Conservation (phyloP, 192 early-diverging fungal genomes). For the Coemansia erecta region DNA sequence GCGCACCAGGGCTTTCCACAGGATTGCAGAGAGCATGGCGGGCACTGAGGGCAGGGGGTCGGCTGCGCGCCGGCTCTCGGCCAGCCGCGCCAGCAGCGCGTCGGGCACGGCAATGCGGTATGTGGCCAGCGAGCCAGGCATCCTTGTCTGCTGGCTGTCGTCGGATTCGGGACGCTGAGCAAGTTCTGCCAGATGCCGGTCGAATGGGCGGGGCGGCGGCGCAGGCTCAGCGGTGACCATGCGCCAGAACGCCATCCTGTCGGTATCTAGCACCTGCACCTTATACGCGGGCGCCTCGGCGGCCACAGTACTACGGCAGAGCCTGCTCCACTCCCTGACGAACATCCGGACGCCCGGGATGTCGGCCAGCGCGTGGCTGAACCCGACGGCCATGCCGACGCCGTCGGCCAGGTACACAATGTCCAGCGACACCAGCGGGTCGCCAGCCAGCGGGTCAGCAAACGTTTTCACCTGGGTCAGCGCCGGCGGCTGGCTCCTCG, state of each 20-base stretch:
- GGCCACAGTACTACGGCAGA: constrained; percentile 3
- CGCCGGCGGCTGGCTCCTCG: constrained; percentile 13
- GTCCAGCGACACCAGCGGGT: constrained; percentile 21
- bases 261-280: constrained; percentile 5
- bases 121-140: background rate
- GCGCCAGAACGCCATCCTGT: background rate
- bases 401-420: constrained; percentile 33
- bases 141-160: too few relatives aligned
- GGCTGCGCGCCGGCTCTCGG: too few relatives aligned
- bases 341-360: constrained; percentile 6
- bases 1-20: constrained; percentile 14
- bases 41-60: constrained; percentile 8
- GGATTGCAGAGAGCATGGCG: constrained; percentile 15
- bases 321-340: constrained; percentile 11
- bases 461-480: background rate
- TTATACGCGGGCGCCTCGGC: background rate
- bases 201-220: too few relatives aligned
- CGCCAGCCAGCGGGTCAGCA: constrained; percentile 23
- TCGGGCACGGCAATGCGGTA: background rate
- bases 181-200: too few relatives aligned
- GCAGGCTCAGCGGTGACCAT: too few relatives aligned
- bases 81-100: too few relatives aligned
- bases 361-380: constrained; percentile 26
- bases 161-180: too few relatives aligned
- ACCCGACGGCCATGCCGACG: constrained; percentile 14